Percentiles rank a stretch among this genome's conserved stretches.
Conservation (phyloP, 345 rosid genomes). For the Iberis pinnata region DNA sequence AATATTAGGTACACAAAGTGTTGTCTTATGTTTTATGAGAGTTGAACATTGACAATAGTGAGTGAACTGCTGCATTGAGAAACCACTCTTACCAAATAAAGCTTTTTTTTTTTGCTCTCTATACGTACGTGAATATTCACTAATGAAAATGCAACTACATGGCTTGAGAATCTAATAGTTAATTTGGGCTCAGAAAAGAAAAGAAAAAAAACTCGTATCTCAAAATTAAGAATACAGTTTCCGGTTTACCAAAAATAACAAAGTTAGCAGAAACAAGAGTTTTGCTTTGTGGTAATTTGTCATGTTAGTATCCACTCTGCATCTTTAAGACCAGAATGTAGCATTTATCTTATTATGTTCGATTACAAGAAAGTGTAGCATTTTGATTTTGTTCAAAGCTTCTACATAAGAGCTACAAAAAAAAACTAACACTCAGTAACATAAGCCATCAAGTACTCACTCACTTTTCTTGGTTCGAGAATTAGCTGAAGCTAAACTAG, state of each 20-base stretch:
- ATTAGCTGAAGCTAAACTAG: slow-evolving; percentile 23
- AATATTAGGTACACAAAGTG: slow-evolving; percentile 16
- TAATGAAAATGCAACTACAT: too few relatives aligned
- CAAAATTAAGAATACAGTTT: too few relatives aligned
- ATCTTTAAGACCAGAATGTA: neutral
- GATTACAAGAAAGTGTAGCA: slow-evolving; percentile 1
- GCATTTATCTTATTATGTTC: neutral
- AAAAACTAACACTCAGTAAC: slow-evolving; percentile 1
- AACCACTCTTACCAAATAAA: slow-evolving; percentile 27
- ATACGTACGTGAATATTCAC: too few relatives aligned
- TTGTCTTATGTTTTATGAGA: slow-evolving; percentile 21
- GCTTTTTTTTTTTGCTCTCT: neutral
- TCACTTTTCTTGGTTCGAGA: slow-evolving; percentile 25
- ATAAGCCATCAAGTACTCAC: slow-evolving; percentile 12
- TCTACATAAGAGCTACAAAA: neutral
- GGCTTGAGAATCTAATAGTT: too few relatives aligned
- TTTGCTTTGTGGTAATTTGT: neutral
- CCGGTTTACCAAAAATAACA: too few relatives aligned
- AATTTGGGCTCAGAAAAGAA: too few relatives aligned
- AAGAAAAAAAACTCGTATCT: too few relatives aligned
- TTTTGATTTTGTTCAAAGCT: slow-evolving; percentile 9
- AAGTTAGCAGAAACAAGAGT: neutral
- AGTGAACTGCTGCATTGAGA: slow-evolving; percentile 29
- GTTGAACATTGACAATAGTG: slow-evolving; percentile 17
- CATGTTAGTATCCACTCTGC: neutral